Conservation (phyloP, 352 stramenopile species). For the Phytophthora pisi region DNA sequence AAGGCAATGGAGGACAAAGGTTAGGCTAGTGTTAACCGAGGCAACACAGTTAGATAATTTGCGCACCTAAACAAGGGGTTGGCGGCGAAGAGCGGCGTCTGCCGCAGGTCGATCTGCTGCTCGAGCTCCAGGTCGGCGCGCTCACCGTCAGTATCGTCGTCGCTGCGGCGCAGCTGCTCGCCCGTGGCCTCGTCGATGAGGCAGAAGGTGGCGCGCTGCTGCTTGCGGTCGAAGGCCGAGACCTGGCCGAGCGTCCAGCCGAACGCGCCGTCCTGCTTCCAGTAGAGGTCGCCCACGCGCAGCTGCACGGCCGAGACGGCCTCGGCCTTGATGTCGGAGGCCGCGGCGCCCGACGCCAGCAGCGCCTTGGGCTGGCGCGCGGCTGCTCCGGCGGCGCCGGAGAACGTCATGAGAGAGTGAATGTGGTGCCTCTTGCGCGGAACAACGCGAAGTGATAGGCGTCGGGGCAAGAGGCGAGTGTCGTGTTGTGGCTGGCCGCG, state of each 20-base stretch:
- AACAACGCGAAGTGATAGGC: constrained; percentile 27
- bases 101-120: constrained; percentile 50
- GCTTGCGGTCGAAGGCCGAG: constrained; percentile 43
- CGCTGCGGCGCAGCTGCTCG: constrained; percentile 33
- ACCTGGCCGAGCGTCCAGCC: constrained; percentile 79
- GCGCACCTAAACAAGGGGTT: constrained; percentile 69
- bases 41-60: background rate
- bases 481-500: constrained; percentile 15
- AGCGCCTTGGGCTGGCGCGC: constrained; percentile 17
- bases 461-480: constrained; percentile 6
- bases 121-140: constrained; percentile 22
- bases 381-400: background rate
- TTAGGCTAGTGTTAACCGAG: background rate
- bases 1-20: background rate
- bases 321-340: constrained; percentile 25
- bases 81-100: constrained; percentile 62
- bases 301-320: constrained; percentile 29
- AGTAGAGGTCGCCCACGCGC: constrained; percentile 83
- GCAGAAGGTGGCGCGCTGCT: constrained; percentile 51
- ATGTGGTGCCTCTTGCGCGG: constrained; percentile 10
- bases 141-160: constrained; percentile 1
- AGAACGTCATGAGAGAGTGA: constrained; percentile 22
- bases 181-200: constrained; percentile 71
- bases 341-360: background rate
- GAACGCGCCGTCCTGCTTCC: constrained; percentile 68